A percentile compares a stretch with the other conserved stretches of the same genome.
Evolutionary conservation across 2,329 filamentous ascomycete genomes (phyloP).

Genomic region (Drechslerella coelobrocha): DNA sequence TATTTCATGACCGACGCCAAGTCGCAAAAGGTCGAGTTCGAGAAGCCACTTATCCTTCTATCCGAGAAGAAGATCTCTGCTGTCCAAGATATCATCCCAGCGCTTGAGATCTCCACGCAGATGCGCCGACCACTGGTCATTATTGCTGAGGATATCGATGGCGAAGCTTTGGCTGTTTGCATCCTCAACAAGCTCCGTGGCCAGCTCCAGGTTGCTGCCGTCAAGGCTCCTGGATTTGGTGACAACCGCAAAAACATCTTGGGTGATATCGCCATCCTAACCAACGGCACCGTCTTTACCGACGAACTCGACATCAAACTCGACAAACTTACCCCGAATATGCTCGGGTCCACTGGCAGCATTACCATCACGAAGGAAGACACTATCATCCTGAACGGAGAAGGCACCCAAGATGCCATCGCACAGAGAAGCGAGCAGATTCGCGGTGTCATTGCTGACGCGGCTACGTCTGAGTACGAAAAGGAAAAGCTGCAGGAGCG

Average conservation of each 20-base stretch:
- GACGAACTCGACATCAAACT: constrained; percentile 99
- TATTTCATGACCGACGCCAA: constrained; percentile 99
- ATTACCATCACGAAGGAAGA: constrained; percentile 99
- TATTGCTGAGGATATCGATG: constrained; percentile 98
- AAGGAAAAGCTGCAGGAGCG: constrained; percentile 99
- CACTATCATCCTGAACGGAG: constrained; percentile 96
- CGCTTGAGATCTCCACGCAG: constrained; percentile 95
- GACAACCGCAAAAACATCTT: constrained; percentile 99
- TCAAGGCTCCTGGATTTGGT: constrained; percentile 98
- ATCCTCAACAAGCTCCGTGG: constrained; percentile 99
- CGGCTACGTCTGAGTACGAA: constrained; percentile 96
- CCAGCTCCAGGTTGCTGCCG: constrained; percentile 95
- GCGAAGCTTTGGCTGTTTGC: constrained; percentile 96
- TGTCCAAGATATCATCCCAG: constrained; percentile 97
- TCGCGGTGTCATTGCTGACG: constrained; percentile 92
- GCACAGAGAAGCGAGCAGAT: constrained; percentile 98
- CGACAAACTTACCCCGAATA: constrained; percentile 93
- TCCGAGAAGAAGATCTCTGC: constrained; percentile 99
- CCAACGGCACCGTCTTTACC: constrained; percentile 95
- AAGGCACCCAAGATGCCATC: constrained; percentile 92
- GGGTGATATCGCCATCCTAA: constrained; percentile 92
- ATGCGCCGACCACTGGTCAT: constrained; percentile 94
- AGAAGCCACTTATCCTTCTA: constrained; percentile 97
- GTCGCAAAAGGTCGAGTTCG: constrained; percentile 98
- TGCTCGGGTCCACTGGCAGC: constrained; percentile 95